A percentile compares a stretch with the other conserved stretches of the same genome.
phyloP scores from a whole-genome alignment of 1,139 yeast species.

The Suhomyces yuchorum region DNA sequence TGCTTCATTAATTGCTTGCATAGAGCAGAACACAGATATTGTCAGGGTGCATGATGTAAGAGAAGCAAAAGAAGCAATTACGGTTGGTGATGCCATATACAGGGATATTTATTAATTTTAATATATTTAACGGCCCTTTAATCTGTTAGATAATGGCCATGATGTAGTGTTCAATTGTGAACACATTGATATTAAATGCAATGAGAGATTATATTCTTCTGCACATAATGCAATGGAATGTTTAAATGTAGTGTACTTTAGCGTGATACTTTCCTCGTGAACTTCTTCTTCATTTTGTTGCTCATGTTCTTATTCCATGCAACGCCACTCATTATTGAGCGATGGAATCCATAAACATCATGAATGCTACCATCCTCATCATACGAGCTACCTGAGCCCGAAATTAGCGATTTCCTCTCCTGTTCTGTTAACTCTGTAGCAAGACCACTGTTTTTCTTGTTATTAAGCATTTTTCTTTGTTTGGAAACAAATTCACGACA shows the following conservation, averaged over 20 bases:
- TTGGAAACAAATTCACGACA: conserved; percentile 77
- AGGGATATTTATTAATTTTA: conserved; percentile 24
- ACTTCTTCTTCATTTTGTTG: conserved; percentile 50
- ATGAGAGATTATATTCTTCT: not conserved
- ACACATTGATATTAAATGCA: not conserved
- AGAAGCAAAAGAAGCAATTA: conserved; percentile 63
- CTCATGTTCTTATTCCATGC: conserved; percentile 60
- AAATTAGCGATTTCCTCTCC: conserved; percentile 40
- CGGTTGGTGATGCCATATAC: conserved; percentile 79
- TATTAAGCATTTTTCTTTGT: conserved; percentile 50
- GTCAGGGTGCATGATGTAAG: conserved; percentile 87
- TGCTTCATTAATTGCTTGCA: conserved; percentile 72
- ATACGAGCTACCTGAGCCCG: conserved; percentile 20
- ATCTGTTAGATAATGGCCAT: not conserved
- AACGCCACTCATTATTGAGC: conserved; percentile 56
- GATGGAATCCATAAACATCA: conserved; percentile 52
- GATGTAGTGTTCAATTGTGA: not conserved
- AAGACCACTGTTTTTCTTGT: conserved; percentile 36
- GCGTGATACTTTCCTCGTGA: conserved; percentile 22
- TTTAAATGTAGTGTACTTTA: not conserved
- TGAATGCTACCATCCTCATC: conserved; percentile 36
- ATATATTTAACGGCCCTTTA: not conserved
- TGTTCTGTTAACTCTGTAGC: conserved; percentile 43
- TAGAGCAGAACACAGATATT: conserved; percentile 75
- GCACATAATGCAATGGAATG: not conserved